Evolutionary conservation across 257 asterid species (phyloP).

Genomic region (Galeopsis tetrahit): DNA sequence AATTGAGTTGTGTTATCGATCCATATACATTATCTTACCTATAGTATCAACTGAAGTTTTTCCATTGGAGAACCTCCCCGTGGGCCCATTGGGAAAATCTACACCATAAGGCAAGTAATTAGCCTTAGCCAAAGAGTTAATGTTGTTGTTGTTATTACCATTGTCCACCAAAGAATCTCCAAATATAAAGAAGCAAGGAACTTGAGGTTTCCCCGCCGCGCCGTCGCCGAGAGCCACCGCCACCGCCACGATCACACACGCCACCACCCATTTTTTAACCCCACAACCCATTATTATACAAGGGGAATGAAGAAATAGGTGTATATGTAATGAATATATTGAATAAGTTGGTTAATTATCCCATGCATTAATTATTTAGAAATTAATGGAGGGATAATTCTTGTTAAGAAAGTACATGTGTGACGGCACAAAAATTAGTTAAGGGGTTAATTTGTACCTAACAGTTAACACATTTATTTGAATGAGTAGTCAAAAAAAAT

Average conservation of each 20-base stretch:
- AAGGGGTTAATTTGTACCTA: no score
- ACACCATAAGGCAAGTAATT: slow-evolving; percentile 71
- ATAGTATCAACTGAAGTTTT: slow-evolving; percentile 57
- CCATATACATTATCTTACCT: slow-evolving; percentile 35
- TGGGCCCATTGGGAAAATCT: slow-evolving; percentile 61
- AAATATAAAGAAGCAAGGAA: slow-evolving; percentile 66
- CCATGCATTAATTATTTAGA: no score
- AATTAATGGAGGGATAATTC: no score
- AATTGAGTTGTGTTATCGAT: no score
- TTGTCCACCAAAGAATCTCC: slow-evolving; percentile 75
- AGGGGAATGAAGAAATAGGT: not conserved
- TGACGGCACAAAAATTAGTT: no score
- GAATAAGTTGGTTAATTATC: not conserved
- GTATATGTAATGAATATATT: slow-evolving; percentile 25
- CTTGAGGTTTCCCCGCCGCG: slow-evolving; percentile 52
- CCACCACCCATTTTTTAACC: slow-evolving; percentile 33
- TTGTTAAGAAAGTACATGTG: no score
- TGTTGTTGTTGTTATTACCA: slow-evolving; percentile 64
- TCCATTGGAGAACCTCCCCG: slow-evolving; percentile 73
- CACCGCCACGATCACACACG: slow-evolving; percentile 14
- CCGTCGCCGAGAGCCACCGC: not conserved
- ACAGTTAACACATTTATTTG: no score
- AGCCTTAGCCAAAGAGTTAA: slow-evolving; percentile 60
- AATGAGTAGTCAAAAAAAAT: no score
- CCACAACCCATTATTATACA: not conserved